phyloP scores from a whole-genome alignment of 2,329 filamentous ascomycete species.

The Colletotrichum abscissum region DNA sequence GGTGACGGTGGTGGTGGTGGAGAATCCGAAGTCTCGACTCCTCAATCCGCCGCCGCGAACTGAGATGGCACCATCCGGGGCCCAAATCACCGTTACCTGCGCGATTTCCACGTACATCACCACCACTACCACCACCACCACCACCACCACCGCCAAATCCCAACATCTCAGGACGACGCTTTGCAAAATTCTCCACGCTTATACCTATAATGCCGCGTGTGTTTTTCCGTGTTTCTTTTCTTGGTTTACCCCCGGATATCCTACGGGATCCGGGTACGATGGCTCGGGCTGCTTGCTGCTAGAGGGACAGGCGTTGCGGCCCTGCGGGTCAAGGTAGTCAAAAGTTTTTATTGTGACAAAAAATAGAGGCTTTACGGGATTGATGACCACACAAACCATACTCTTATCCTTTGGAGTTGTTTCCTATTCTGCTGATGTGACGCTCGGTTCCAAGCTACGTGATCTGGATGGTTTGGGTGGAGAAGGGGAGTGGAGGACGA shows the following conservation, averaged over 20 bases:
- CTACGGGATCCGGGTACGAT: constrained; percentile 8
- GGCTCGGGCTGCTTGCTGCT: constrained; percentile 7
- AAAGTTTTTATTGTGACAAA: background rate
- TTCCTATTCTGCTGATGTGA: background rate
- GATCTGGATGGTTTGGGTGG: background rate
- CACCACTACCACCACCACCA: background rate
- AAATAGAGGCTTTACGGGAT: background rate
- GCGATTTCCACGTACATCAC: constrained; percentile 1
- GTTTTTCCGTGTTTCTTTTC: background rate
- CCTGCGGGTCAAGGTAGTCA: background rate
- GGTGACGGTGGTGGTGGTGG: background rate
- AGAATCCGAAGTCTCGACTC: constrained; percentile 33
- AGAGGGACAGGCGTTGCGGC: constrained; percentile 28
- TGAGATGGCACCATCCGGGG: background rate
- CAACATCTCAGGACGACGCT: background rate
- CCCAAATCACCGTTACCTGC: constrained; percentile 7
- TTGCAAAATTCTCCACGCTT: constrained; percentile 17
- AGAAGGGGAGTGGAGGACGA: background rate
- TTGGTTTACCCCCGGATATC: background rate
- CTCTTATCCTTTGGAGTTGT: background rate
- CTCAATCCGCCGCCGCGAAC: constrained; percentile 24
- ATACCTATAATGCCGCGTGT: constrained; percentile 35
- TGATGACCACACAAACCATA: background rate
- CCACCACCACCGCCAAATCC: background rate
- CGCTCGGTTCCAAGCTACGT: background rate